Percentiles rank a stretch among this genome's conserved stretches.
These are phyloP conservation scores for Pleurozium schreberi DNA, from an alignment of 225 moss, liverwort and hornwort genomes.

Conservation along the genomic window DNA sequence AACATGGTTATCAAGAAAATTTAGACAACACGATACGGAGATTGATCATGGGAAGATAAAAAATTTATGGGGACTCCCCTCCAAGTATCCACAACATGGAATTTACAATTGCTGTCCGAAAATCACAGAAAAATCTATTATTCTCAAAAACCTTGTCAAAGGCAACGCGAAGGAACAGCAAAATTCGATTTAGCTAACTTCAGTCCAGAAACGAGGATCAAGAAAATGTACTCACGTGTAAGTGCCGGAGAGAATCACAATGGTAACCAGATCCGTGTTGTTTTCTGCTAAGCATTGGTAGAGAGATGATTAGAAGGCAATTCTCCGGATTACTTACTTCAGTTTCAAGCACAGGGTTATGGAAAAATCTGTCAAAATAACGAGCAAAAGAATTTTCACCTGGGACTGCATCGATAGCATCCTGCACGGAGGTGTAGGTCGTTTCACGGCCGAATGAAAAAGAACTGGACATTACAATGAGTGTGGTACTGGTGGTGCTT, in stretches of 20 bases:
- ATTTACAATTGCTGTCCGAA: neutral
- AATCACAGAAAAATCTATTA: neutral
- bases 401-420: slow-evolving; percentile 47
- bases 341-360: neutral
- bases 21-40: neutral
- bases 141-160: neutral
- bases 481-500: neutral
- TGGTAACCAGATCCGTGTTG: slow-evolving; percentile 8
- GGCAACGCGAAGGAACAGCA: neutral
- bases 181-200: neutral
- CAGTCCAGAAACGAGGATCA: neutral
- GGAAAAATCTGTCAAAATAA: neutral
- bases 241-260: slow-evolving; percentile 25
- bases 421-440: slow-evolving; percentile 29
- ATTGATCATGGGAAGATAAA: neutral
- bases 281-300: slow-evolving; percentile 7
- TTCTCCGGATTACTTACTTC: neutral
- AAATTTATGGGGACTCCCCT: neutral
- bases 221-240: slow-evolving; percentile 30
- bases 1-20: neutral
- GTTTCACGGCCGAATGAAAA: slow-evolving; percentile 6
- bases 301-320: neutral
- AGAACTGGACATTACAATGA: neutral
- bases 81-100: neutral
- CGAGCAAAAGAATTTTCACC: neutral